A percentile compares a stretch with the other conserved stretches of the same genome.
Evolutionary conservation across 768 basidiomycete genomes (phyloP).

Genomic region (Collybia nuda): DNA sequence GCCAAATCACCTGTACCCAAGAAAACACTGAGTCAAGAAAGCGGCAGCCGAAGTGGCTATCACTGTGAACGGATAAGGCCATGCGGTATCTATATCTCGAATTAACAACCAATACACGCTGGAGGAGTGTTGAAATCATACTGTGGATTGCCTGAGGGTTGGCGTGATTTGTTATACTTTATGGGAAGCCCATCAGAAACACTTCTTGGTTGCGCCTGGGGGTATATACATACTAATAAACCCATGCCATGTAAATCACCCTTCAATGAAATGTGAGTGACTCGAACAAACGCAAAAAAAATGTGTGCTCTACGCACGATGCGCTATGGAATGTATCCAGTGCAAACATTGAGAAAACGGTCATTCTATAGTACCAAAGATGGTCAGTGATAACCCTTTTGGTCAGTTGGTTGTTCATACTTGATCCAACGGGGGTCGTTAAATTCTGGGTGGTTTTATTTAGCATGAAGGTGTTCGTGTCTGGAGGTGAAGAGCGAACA

Average conservation of each 20-base stretch:
- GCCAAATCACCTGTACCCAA: conserved; percentile 15
- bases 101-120: not conserved
- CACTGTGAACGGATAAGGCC: conserved; percentile 13
- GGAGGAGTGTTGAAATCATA: conserved; percentile 4
- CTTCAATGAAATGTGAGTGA: not conserved
- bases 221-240: conserved; percentile 5
- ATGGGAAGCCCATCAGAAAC: not conserved
- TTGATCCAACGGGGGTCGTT: conserved; percentile 10
- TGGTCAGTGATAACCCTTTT: not conserved
- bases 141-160: conserved; percentile 13
- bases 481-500: not conserved
- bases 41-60: conserved; percentile 13
- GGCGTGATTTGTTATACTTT: conserved; percentile 18
- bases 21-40: conserved; percentile 15
- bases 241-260: conserved; percentile 14
- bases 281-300: not conserved
- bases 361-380: not conserved
- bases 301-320: conserved; percentile 4
- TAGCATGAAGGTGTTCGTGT: too few species aligned
- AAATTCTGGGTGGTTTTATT: conserved; percentile 3
- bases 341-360: conserved; percentile 5
- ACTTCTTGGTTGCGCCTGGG: not conserved
- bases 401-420: not conserved
- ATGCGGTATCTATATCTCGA: conserved; percentile 2
- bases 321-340: conserved; percentile 10